Base-by-base conservation (phyloP, 306 rosid species). In the Castanospermum australe region DNA sequence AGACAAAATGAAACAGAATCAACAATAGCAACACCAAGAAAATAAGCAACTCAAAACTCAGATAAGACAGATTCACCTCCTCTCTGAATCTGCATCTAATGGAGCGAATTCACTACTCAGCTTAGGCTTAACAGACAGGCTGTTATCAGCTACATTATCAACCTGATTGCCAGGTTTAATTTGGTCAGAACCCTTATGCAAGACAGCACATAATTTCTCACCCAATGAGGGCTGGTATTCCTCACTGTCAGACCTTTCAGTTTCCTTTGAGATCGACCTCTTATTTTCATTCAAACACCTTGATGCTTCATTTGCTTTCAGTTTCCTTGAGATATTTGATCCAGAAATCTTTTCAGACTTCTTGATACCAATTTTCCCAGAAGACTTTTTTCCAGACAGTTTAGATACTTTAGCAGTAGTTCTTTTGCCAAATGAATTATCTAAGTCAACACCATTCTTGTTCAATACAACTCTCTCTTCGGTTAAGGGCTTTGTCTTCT, bases 71-170 rank as follows among this genome's bases (percentile, higher is more conserved):
- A 67, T 65, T 80, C 73, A 91, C 99, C 98, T 91, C 86, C 78
- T 86, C 89, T 91, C 86, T 30, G 94, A 51, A 67, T 93, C 89
- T 42, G 85, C 82, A 85, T 91, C 97, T 81, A 93, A 78, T 50
- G 81, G 71, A 44, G 83, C 79, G 20, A 38, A 65, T 59, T 67
- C 68, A 73, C 80, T 51, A 60, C 82, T 79, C 78, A 52, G 73
- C 59, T 69, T 24, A 66, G 70, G 75, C 76, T 81, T 84, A 13
- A 78, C 64, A 32, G 75, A 38, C 48, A 50, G 66, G 32, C 76
- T 44, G 67, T 73, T 84, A 48, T 71, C 83, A 72, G 73, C 79
- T 44, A 79, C 86, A 70, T 60, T 78, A 75, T 83, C 78, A 62
- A 60, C 92, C 77, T 75, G 85, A 75, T 84, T 84, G 57, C 64